phyloP scores from a whole-genome alignment of 1,284 basidiomycete species.

The Cutaneotrichosporon sp. region DNA sequence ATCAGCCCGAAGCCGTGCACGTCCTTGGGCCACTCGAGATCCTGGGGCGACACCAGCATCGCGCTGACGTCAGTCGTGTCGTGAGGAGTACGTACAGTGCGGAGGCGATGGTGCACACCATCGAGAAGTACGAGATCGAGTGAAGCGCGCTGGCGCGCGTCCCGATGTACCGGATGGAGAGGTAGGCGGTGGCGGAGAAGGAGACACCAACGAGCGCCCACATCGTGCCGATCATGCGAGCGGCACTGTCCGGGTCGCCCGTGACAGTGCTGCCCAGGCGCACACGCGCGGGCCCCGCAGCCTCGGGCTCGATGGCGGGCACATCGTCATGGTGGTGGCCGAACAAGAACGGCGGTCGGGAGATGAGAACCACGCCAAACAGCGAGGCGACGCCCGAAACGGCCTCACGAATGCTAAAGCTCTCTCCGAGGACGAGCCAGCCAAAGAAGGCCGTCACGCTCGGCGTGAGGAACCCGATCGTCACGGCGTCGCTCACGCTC shows the following conservation, averaged over 20 bases:
- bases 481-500: slow-evolving; percentile 71
- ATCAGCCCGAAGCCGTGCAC: slow-evolving; percentile 31
- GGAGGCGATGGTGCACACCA: slow-evolving; percentile 63
- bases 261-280: slow-evolving; percentile 22
- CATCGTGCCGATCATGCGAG: slow-evolving; percentile 33
- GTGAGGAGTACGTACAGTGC: slow-evolving; percentile 46
- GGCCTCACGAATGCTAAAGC: slow-evolving; percentile 62
- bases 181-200: slow-evolving; percentile 54
- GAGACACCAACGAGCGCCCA: slow-evolving; percentile 47
- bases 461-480: slow-evolving; percentile 73
- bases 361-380: slow-evolving; percentile 65
- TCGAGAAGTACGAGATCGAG: slow-evolving; percentile 67
- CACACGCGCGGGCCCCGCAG: slow-evolving; percentile 49
- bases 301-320: slow-evolving; percentile 66
- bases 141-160: slow-evolving; percentile 72
- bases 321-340: slow-evolving; percentile 45
- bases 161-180: slow-evolving; percentile 69
- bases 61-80: slow-evolving; percentile 16
- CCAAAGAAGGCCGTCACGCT: slow-evolving; percentile 69
- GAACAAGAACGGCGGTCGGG: slow-evolving; percentile 63
- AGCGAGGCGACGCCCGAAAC: slow-evolving; percentile 66
- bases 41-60: slow-evolving; percentile 21
- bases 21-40: slow-evolving; percentile 20
- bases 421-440: slow-evolving; percentile 67
- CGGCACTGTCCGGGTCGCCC: slow-evolving; percentile 17